Conservation (phyloP, 345 rosid genomes). For the Lenwebbia sp. region DNA sequence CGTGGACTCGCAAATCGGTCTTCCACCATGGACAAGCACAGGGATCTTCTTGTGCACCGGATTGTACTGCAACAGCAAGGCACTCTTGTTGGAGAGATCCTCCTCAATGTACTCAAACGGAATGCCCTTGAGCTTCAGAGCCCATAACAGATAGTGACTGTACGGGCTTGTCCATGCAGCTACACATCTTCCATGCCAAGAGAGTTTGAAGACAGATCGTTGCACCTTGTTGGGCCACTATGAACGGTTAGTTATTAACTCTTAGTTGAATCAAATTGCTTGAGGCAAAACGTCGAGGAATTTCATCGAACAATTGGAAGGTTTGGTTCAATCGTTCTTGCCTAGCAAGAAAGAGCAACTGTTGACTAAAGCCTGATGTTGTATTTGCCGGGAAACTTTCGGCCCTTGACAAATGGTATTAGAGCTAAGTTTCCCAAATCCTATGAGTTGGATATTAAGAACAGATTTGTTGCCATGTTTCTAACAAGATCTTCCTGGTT, state of each 20-base stretch:
- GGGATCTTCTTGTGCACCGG: constrained; percentile 27
- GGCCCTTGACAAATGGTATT: too few species aligned
- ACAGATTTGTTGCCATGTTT: too few species aligned
- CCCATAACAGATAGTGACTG: constrained; percentile 12
- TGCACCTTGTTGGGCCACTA: too few species aligned
- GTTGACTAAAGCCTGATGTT: too few species aligned
- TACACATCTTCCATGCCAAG: constrained; percentile 1
- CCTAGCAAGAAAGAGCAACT: neutral
- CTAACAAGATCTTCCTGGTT: too few species aligned
- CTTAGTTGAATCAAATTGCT: neutral
- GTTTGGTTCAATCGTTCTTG: neutral
- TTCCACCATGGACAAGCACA: constrained; percentile 18
- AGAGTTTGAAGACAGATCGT: neutral
- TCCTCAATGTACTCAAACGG: constrained; percentile 11
- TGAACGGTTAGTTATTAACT: too few species aligned
- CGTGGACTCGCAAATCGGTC: constrained; percentile 19
- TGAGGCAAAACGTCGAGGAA: neutral
- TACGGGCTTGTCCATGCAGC: constrained; percentile 18
- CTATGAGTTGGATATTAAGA: too few species aligned
- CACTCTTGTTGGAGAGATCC: constrained; percentile 16
- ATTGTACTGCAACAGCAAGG: constrained; percentile 6
- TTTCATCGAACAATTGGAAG: too few species aligned
- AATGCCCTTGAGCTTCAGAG: constrained; percentile 18
- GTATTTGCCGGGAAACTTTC: too few species aligned
- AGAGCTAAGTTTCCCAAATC: too few species aligned